Evolutionary conservation across 176 grass and related monocot genomes (phyloP), one percentile per base, ranked within the genome.

Genomic region (Carex scoparia): DNA sequence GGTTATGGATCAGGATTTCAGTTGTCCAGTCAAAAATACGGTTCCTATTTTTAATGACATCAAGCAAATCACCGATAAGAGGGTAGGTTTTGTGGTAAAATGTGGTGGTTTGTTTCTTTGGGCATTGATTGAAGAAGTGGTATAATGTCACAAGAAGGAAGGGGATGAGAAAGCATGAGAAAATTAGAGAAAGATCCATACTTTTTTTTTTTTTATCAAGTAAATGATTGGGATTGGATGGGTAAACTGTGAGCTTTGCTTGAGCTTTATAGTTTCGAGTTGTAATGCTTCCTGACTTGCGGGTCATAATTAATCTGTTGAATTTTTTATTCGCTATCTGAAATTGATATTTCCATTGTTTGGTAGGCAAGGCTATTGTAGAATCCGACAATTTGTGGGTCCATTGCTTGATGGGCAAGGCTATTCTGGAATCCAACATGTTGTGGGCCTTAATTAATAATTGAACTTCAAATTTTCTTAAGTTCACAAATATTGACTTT

Each of bases 141-240:
- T 72, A 89, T 44, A 48, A 73, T 72, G 83, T 23, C 14, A 89
- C 49, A 4, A 84, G n/a, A 18, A 89, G 7, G 30, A 81, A 10
- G 0, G 62, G 31, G 13, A 86, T 60, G 27, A 87, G 8, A 55
- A 87, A 10, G 70, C 61, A 14, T 46, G 44, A 46, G 44, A 75
- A 80, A 31, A 16, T n/a, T n/a, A 73, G 31, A 16, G 63, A 84
- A 49, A 88, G 10, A 9, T 89, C 89, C 92, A 89, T 91, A 53
- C 42, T 46, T 46, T 46, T 46, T 1, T 56, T 61, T 28, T 12
- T 10, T 28, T 32, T 10, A 1, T 44, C 55, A 57, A 57, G 16
- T 57, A 16, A 58, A 58, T 58, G 55, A 58, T 58, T 16, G 13
- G 55, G 14, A 58, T 16, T 58, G 55, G 0, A 58, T 58, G 55